Conservation (phyloP, 2,329 filamentous ascomycete species). For the Cordyceps cicadae region DNA sequence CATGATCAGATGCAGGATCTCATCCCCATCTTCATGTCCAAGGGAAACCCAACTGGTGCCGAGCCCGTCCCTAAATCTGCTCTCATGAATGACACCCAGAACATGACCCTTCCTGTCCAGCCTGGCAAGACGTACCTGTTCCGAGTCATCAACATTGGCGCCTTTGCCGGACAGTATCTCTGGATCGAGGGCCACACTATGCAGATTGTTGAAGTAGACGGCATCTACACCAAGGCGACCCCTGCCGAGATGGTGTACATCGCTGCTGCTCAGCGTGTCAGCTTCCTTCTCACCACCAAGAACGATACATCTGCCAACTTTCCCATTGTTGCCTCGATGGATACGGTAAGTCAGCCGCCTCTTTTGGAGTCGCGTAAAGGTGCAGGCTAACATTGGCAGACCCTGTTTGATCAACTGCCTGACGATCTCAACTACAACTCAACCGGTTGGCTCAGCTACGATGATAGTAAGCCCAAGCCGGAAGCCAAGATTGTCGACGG, state of each 20-base stretch:
- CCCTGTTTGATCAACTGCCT: conserved; percentile 62
- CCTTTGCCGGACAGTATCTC: conserved; percentile 59
- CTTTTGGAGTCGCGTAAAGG: background rate
- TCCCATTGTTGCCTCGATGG: conserved; percentile 62
- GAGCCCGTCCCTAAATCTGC: conserved; percentile 61
- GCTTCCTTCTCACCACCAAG: conserved; percentile 55
- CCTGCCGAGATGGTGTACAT: conserved; percentile 59
- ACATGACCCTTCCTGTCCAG: conserved; percentile 49
- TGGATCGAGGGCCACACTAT: conserved; percentile 62
- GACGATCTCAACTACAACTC: conserved; percentile 58
- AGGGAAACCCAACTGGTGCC: conserved; percentile 47
- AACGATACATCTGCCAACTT: conserved; percentile 56
- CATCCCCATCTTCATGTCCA: conserved; percentile 41
- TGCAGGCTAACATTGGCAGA: conserved; percentile 29
- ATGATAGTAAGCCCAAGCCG: conserved; percentile 33
- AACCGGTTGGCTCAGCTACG: conserved; percentile 57
- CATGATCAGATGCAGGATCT: conserved; percentile 47
- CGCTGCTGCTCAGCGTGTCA: conserved; percentile 58
- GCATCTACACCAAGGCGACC: conserved; percentile 55
- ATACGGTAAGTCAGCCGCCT: conserved; percentile 38
- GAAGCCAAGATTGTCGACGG: conserved; percentile 40
- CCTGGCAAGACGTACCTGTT: conserved; percentile 66
- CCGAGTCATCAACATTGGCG: conserved; percentile 64
- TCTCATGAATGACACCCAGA: conserved; percentile 62
- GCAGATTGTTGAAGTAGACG: conserved; percentile 64